phyloP scores from a whole-genome alignment of 257 asterid species.

The Nicotiana tabacum region DNA sequence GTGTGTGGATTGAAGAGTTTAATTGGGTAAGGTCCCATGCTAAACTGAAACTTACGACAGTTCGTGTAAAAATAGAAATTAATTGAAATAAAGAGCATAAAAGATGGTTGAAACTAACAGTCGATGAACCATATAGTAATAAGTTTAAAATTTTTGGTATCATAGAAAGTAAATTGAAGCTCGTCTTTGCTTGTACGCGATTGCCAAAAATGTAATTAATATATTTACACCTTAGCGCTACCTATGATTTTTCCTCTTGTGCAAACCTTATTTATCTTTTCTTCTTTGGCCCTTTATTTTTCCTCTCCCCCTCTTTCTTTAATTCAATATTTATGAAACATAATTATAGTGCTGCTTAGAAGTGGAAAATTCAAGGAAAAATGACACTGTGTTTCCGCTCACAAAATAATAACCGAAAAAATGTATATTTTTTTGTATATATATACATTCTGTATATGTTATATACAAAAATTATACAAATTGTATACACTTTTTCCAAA shows the following conservation, averaged over 20 bases:
- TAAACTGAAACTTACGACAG: neutral
- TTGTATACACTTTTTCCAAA: no score
- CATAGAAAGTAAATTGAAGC: neutral
- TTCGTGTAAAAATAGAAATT: neutral
- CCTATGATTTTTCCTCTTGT: no score
- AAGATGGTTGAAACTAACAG: neutral
- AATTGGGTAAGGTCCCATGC: neutral
- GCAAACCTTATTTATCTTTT: no score
- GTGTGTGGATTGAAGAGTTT: neutral
- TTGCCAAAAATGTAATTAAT: neutral
- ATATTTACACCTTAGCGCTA: neutral
- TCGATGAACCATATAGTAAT: neutral
- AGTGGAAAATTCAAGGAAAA: no score
- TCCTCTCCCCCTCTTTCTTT: no score
- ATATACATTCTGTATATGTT: no score
- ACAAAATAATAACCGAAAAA: no score
- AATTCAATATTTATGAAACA: no score
- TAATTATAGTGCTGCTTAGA: no score
- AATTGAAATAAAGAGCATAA: neutral
- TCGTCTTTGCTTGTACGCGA: neutral
- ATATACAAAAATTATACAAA: no score
- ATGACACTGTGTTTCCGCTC: accelerated
- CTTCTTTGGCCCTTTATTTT: no score
- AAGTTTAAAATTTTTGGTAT: neutral
- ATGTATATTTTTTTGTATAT: no score